These are phyloP conservation scores for Suillus placidus DNA, from an alignment of 768 basidiomycete species.

Conservation along the genomic window DNA sequence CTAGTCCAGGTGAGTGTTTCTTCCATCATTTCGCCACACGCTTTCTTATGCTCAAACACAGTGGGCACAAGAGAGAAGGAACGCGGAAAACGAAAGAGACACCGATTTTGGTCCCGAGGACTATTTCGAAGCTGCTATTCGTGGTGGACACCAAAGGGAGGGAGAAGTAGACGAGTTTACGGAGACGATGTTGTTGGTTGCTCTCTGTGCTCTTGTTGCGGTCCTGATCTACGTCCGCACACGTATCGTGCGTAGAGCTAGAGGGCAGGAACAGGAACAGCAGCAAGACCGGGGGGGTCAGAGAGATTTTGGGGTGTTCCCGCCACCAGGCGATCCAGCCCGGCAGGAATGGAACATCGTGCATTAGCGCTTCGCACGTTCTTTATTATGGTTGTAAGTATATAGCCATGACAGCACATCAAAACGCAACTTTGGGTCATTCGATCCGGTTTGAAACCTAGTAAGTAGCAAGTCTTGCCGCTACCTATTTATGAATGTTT, in stretches of 20 bases:
- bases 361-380: conserved; percentile 37
- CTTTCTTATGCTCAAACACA: conserved; percentile 31
- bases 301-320: conserved; percentile 54
- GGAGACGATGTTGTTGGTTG: conserved; percentile 80
- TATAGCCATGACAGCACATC: neutral
- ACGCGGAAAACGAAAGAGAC: conserved; percentile 72
- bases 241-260: conserved; percentile 72
- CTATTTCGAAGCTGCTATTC: conserved; percentile 71
- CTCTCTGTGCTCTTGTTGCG: conserved; percentile 73
- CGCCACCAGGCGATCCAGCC: conserved; percentile 64
- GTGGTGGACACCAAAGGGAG: conserved; percentile 62
- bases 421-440: neutral
- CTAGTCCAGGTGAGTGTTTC: conserved; percentile 62
- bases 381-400: neutral
- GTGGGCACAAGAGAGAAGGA: conserved; percentile 80
- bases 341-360: conserved; percentile 68
- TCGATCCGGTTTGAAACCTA: neutral
- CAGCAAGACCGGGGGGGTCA: conserved; percentile 38
- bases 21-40: neutral
- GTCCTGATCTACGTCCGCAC: conserved; percentile 79
- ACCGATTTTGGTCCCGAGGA: conserved; percentile 81
- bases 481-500: conserved; percentile 1
- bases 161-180: conserved; percentile 69
- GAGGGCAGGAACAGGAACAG: conserved; percentile 58
- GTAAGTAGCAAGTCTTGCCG: neutral